phyloP scores from a whole-genome alignment of 306 rosid genomes.

The Phaseolus lunatus region DNA sequence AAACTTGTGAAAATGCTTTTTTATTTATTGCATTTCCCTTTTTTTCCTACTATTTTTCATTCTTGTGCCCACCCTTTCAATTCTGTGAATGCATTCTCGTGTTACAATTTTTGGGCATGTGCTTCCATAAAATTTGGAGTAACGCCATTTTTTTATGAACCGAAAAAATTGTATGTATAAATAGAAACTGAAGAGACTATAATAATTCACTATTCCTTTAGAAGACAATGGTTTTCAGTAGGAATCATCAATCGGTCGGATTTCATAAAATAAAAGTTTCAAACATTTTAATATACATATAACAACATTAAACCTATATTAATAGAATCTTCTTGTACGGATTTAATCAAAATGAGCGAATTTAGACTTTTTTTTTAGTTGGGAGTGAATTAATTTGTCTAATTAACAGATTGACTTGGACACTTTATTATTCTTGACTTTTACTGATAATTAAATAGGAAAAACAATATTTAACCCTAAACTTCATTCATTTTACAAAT shows the following conservation, averaged over 20 bases:
- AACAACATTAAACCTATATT: neutral
- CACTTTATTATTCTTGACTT: too few species aligned
- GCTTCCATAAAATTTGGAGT: neutral
- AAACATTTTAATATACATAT: neutral
- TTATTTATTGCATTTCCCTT: conserved; percentile 14
- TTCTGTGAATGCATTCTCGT: conserved; percentile 18
- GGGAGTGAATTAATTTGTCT: neutral
- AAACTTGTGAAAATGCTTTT: neutral
- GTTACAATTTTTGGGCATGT: neutral
- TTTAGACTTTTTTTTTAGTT: neutral
- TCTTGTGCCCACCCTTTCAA: neutral
- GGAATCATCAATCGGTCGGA: neutral
- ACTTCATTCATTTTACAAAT: too few species aligned
- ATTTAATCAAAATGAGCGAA: neutral
- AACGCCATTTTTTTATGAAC: conserved; percentile 7
- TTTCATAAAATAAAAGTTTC: neutral
- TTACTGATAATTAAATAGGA: too few species aligned
- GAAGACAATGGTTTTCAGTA: neutral
- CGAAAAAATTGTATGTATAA: neutral
- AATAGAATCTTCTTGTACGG: neutral
- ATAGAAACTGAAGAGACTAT: conserved; percentile 9
- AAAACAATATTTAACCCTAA: too few species aligned
- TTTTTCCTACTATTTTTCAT: neutral
- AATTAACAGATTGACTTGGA: too few species aligned
- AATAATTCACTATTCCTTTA: neutral